Evolutionary conservation across 2,329 filamentous ascomycete species (phyloP), one percentile per base, ranked within the genome.

Genomic region (Aspergillus chevalieri): DNA sequence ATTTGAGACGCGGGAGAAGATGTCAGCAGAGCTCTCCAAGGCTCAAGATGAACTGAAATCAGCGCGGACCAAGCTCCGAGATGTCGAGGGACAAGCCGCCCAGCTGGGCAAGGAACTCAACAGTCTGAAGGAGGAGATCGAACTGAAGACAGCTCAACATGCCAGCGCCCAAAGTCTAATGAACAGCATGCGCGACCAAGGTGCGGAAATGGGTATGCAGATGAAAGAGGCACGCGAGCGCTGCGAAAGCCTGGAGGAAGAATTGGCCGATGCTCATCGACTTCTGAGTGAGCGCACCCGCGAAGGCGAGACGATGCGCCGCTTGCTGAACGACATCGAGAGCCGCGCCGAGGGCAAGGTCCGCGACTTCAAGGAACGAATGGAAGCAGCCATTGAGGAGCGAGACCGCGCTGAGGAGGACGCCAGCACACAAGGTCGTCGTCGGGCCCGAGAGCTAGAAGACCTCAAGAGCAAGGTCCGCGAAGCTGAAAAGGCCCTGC

Each of bases 261-360:
- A 98, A 67, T 78, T 97, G 1, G 82, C 83, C 1, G 93, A 98
- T 68, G 86, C 90, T 3, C 90, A 95, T 65, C 82, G 89, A 50
- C 80, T 96, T 52, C 79, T 98, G 2, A 83, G 82, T 47, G 93
- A 98, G 69, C 84, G 93, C 22, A 92, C 89, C 3, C 83, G 93
- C 41, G 93, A 98, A 70, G 88, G 84, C 22, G 92, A 97, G 73
- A 96, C 89, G 1, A 97, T 98, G 91, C 83, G 93, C 30, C 79
- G 90, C 44, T 78, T 97, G 52, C 75, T 98, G 10, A 85, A 85
- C 14, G 92, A 97, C 57, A 88, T 91, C 7, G 89, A 97, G 66
- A 82, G 86, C 52, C 80, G 88, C 8, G 84, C 91, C 1, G 91
- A 97, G 57, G 76, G 77, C 52, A 87, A 89, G 62, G 81, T 95